Percentiles rank a stretch among this genome's conserved stretches.
phyloP scores from a whole-genome alignment of 2,329 filamentous ascomycete genomes.

The Hortaea sp. region DNA sequence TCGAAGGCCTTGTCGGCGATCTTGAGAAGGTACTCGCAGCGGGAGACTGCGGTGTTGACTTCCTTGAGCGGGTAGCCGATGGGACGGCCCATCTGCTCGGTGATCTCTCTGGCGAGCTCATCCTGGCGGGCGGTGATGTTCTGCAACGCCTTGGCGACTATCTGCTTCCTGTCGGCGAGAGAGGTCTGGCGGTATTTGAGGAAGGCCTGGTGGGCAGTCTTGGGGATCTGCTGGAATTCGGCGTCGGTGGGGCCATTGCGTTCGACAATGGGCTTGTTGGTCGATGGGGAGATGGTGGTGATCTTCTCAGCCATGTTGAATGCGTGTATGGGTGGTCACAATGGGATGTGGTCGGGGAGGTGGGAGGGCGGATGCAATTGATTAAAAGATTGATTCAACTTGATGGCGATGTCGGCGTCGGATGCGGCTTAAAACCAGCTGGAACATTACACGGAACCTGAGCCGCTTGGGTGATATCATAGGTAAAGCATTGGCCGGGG shows the following conservation, averaged over 20 bases:
- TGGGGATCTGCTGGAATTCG: conserved; percentile 63
- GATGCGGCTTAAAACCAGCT: too few relatives aligned
- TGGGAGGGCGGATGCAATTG: too few relatives aligned
- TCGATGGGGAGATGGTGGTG: conserved; percentile 80
- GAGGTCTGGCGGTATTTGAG: conserved; percentile 64
- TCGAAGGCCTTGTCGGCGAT: conserved; percentile 69
- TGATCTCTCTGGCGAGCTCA: conserved; percentile 74
- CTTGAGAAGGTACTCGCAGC: conserved; percentile 76
- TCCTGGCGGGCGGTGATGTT: conserved; percentile 62
- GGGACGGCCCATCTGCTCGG: conserved; percentile 89
- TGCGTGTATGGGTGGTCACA: not conserved
- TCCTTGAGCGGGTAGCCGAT: conserved; percentile 80
- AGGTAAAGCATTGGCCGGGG: too few relatives aligned
- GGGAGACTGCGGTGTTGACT: conserved; percentile 72
- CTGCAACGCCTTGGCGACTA: conserved; percentile 70
- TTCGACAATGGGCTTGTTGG: conserved; percentile 73
- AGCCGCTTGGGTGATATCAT: too few relatives aligned
- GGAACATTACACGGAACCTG: too few relatives aligned
- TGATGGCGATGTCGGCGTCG: too few relatives aligned
- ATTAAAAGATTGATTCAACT: too few relatives aligned
- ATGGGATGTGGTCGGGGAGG: not conserved
- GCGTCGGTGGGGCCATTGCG: conserved; percentile 61
- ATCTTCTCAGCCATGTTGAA: conserved; percentile 39
- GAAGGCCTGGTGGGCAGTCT: conserved; percentile 65
- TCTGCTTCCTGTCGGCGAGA: conserved; percentile 64